Conservation (phyloP, 2,329 filamentous ascomycete species). For the Trichoderma lentiforme region DNA sequence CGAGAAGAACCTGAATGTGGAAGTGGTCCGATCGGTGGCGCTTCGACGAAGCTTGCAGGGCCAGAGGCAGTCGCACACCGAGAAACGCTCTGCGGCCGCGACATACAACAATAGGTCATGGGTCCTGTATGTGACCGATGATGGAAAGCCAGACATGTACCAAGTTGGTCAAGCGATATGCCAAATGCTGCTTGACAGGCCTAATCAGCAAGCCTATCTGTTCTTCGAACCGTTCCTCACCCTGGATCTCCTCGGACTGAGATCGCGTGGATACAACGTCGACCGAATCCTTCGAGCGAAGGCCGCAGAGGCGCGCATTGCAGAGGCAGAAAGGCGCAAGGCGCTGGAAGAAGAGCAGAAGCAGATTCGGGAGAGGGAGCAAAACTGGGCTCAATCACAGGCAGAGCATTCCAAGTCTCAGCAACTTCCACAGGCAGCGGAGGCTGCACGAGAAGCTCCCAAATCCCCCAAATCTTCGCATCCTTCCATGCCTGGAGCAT, state of each 20-base stretch:
- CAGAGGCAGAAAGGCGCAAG: conserved; percentile 75
- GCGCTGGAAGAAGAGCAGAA: conserved; percentile 70
- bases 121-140: conserved; percentile 72
- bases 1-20: conserved; percentile 76
- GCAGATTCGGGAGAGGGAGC: conserved; percentile 56
- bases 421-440: conserved; percentile 26
- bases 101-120: conserved; percentile 52
- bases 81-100: conserved; percentile 72
- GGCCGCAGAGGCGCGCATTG: conserved; percentile 81
- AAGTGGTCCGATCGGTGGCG: conserved; percentile 73
- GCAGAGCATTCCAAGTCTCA: conserved; percentile 31
- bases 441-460: conserved; percentile 39
- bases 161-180: conserved; percentile 89
- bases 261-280: conserved; percentile 91
- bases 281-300: conserved; percentile 88
- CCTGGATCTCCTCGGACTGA: conserved; percentile 75
- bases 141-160: conserved; percentile 72
- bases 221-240: conserved; percentile 90
- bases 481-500: conserved; percentile 69
- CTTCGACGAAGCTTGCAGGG: conserved; percentile 73
- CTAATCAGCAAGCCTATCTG: conserved; percentile 83
- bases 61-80: conserved; percentile 64
- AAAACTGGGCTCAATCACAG: conserved; percentile 38
- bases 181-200: conserved; percentile 72
- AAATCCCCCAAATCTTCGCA: conserved; percentile 41